Evolutionary conservation across 2,329 filamentous ascomycete species (phyloP), one percentile per base, ranked within the genome.

Genomic region (Ceratocystis eucalypticola): DNA sequence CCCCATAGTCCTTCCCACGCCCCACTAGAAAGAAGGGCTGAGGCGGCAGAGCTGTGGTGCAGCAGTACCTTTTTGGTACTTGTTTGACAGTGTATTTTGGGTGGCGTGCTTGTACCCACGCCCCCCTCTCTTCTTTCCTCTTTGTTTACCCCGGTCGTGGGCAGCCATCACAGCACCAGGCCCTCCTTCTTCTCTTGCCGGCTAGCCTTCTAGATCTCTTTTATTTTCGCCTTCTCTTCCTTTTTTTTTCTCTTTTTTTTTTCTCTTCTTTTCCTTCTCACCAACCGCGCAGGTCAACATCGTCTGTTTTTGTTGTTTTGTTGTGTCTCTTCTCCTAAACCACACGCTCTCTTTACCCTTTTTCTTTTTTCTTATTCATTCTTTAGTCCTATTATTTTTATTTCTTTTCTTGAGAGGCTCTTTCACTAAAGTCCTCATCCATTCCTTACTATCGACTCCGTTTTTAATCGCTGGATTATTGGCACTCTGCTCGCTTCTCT

Each of bases 241-340:
- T 10, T 48, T 62, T 37, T 57, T 66, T 62, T 57, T 33, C 17
- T 20, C 20, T 0, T 37, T 20, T 65, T 30, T 17, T 30, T 37
- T 20, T 65, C 30, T 25, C 57, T 66, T 48, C 57, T 66, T 46
- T 46, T 66, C 22, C 8, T 62, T 22, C 12, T 44, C 45, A 65
- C 53, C 62, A 67, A 61, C 62, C 50, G 55, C 33, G 41, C 53
- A 61, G 62, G 66, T 67, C 66, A 45, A 62, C 44, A 62, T 41
- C 61, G 61, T 44, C 63, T 45, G 37, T 45, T 48, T 50, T 61
- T 45, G 53, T 57, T 59, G 46, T 64, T 53, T 63, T 30, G 30
- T 63, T 45, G 5, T 33, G 28, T 66, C 10, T 20, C 44, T 61
- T n/a, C n/a, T 45, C 30, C 45, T 22, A 37, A 15, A 53, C 22